phyloP scores from a whole-genome alignment of 441 rosid species.

The Theobroma grandiflorum region DNA sequence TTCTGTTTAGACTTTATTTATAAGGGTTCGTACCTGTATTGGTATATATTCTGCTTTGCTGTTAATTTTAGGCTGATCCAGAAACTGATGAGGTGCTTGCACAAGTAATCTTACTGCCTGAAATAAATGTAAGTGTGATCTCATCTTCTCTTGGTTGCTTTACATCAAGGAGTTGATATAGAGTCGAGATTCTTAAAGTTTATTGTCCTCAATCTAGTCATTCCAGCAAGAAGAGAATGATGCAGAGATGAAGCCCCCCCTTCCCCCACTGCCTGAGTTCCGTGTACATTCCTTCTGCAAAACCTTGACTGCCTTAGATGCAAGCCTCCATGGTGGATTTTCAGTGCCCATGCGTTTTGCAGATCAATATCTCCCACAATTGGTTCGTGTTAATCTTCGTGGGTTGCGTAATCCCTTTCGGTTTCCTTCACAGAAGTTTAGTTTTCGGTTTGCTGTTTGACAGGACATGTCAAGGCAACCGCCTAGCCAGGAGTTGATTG shows the following conservation, averaged over 20 bases:
- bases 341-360: conserved; percentile 92
- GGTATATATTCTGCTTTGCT: no score
- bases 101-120: conserved; percentile 86
- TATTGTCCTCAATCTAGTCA: background rate
- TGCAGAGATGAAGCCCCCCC: conserved; percentile 63
- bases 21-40: no score
- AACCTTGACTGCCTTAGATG: conserved; percentile 92
- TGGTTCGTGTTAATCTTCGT: conserved; percentile 54
- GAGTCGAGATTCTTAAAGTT: background rate
- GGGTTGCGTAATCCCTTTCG: background rate
- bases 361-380: conserved; percentile 87
- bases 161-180: background rate
- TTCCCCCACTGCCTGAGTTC: conserved; percentile 61
- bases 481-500: conserved; percentile 89
- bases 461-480: conserved; percentile 99
- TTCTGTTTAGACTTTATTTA: no score
- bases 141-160: conserved; percentile 1
- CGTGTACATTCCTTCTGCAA: conserved; percentile 90
- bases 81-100: conserved; percentile 96
- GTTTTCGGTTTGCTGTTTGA: conserved; percentile 10
- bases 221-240: conserved; percentile 75
- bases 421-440: no score
- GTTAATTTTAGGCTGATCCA: conserved; percentile 68
- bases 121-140: conserved; percentile 45
- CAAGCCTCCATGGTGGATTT: conserved; percentile 98